Base-by-base conservation (phyloP, 495 filamentous ascomycete species). In the Talaromyces liani region DNA sequence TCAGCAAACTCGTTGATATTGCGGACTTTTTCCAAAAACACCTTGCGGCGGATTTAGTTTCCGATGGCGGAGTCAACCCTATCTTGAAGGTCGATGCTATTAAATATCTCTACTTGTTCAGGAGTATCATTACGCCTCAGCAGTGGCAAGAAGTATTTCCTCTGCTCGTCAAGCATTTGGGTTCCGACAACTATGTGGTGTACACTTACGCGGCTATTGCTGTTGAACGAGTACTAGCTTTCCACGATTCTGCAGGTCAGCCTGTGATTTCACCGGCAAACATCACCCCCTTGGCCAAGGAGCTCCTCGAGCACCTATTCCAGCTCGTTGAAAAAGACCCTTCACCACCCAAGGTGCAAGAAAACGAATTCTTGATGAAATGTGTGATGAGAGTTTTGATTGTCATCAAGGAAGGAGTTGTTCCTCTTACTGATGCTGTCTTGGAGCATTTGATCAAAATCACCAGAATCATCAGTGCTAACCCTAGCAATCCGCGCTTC, bases 291-390 rank as follows among this genome's bases (percentile, higher is more conserved):
- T 86, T 93, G 68, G 85, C 94, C 20, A 91, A 91, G 70, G 90
- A 94, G 65, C 82, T 99, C 14, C 76, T 98, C 33, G 82, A 92
- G 64, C 94, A 98, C 68, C 84, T 98, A n/a, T 98, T 99, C 79
- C 84, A 83, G 51, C 79, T 99, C 16, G 91, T 99, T 63, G 87
- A 93, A 66, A 88, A 87, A 64, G 87, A 96, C 65, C 76, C 80
- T 0, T 87, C 87, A 9, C 88, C 95, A 22, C 85, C 93, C 66
- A 98, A 97, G 81, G 86, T 98, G 63, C 94, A 98, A 71, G 95
- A 99, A 75, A 98, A 99, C 70, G 95, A 99, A 71, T 99, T 97
- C 72, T 75, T 99, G 65, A 97, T 99, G 92, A 88, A 89, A 61
- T 98, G 95, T 73, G 89, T 97, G 29, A 99, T 99, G 95, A 84